phyloP scores from a whole-genome alignment of 768 basidiomycete genomes.

The Mycena sanguinolenta region DNA sequence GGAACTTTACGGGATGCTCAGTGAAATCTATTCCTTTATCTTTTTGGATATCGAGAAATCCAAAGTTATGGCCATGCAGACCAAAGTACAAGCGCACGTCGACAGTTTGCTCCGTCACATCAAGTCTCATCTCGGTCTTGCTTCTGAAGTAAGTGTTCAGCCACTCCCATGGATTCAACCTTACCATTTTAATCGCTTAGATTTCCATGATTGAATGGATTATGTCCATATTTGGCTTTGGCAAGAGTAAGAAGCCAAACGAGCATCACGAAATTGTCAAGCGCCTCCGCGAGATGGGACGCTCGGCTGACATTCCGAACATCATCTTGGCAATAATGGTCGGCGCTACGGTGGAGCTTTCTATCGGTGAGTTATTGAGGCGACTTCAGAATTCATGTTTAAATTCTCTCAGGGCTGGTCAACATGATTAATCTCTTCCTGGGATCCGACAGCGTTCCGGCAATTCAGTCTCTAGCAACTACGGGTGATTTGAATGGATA shows the following conservation, averaged over 20 bases:
- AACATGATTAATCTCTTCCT: slow-evolving; percentile 78
- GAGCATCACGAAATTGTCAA: slow-evolving; percentile 68
- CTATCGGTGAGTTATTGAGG: slow-evolving; percentile 65
- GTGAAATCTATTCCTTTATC: slow-evolving; percentile 82
- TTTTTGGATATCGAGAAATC: slow-evolving; percentile 80
- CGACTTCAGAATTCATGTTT: neutral
- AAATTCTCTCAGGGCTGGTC: slow-evolving; percentile 61
- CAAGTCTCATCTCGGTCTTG: slow-evolving; percentile 60
- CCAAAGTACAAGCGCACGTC: slow-evolving; percentile 65
- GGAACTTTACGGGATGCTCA: slow-evolving; percentile 73
- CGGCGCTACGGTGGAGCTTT: slow-evolving; percentile 74
- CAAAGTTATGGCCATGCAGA: slow-evolving; percentile 67
- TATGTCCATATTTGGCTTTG: slow-evolving; percentile 62
- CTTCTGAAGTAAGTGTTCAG: slow-evolving; percentile 56
- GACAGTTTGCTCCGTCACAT: slow-evolving; percentile 69
- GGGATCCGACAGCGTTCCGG: slow-evolving; percentile 57
- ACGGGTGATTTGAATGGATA: slow-evolving; percentile 63
- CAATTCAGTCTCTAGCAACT: slow-evolving; percentile 54
- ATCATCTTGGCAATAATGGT: slow-evolving; percentile 80
- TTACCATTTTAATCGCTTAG: slow-evolving; percentile 7
- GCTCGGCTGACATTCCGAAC: slow-evolving; percentile 74
- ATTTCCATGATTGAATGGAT: slow-evolving; percentile 61
- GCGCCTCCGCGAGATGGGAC: slow-evolving; percentile 68
- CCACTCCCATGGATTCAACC: neutral
- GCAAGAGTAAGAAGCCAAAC: slow-evolving; percentile 54